Conservation (phyloP, 169 alveolate genomes). For the Cardiosporidium cionae region DNA sequence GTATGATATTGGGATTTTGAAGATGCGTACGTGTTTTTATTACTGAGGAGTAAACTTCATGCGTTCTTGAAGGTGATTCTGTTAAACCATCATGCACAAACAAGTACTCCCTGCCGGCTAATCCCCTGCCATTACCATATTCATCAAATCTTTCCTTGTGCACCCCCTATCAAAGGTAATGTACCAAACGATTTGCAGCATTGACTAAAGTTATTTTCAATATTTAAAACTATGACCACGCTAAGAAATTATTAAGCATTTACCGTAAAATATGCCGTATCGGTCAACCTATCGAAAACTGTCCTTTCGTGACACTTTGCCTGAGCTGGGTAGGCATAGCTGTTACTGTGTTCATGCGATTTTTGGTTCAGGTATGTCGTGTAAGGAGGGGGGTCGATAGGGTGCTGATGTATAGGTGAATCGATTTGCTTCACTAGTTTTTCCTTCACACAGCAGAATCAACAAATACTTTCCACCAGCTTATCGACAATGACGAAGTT, state of each 20-base stretch:
- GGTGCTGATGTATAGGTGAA: no score
- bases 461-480: no score
- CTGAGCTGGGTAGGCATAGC: no score
- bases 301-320: constrained; percentile 8
- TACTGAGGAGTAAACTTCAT: constrained; percentile 63
- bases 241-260: neutral
- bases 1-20: no score
- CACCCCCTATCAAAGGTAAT: constrained; percentile 28
- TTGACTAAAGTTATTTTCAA: neutral
- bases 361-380: no score
- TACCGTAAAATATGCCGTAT: constrained; percentile 56
- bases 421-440: no score
- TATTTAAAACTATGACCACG: neutral
- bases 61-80: constrained; percentile 49
- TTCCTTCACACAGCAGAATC: no score
- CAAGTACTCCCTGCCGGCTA: constrained; percentile 65
- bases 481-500: no score
- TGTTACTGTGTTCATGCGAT: no score
- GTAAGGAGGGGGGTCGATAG: no score
- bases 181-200: constrained; percentile 5
- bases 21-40: constrained; percentile 19
- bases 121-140: constrained; percentile 65
- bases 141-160: constrained; percentile 75
- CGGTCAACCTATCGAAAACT: constrained; percentile 68
- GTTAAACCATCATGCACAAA: constrained; percentile 59